Base-by-base conservation (phyloP, 192 early-diverging fungal species). In the Backusella circina region DNA sequence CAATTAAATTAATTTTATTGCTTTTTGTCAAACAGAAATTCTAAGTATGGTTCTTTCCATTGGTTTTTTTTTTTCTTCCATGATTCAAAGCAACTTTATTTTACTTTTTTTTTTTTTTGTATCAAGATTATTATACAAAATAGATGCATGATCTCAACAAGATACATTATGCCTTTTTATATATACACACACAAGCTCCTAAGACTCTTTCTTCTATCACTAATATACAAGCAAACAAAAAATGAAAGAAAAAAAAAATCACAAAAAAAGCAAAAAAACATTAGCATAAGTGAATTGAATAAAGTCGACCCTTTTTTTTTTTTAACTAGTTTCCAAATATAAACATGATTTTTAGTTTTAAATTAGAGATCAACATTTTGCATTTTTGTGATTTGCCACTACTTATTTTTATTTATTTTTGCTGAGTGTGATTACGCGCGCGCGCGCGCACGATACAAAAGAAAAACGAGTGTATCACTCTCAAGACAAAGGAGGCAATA, bases 21-120 rank as follows among this genome's bases (percentile, higher is more conserved):
- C 9, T 61, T 61, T 51, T 61, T 47, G 54, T 61, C 54, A 61
- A 26, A 61, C 54, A 61, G 54, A 61, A 61, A 61, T 61, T 61
- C 54, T 61, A 61, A 57, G 54, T 23, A 57, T 57, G 54, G 54
- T 57, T 23, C 9, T 10, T 57, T 57, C 51, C 51, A n/a, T n/a
- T 35, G 33, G 33, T 35, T 15, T 44, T 44, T 44, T 44, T n/a
- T n/a, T n/a, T n/a, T n/a, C 31, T 65, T 65, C 15, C 26, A 66
- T 66, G 28, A 33, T 66, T n/a, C 28, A 10, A 66, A 66, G 16
- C 16, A 31, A 35, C 26, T 65, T 51, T n/a, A n/a, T n/a, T n/a
- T n/a, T n/a, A n/a, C n/a, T n/a, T 57, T 26, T 57, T 57, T 26
- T 57, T 57, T 57, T 23, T 57, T 57, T 57, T 57, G 23, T 57